Conservation (phyloP, 306 rosid species). For the Luffa acutangula region DNA sequence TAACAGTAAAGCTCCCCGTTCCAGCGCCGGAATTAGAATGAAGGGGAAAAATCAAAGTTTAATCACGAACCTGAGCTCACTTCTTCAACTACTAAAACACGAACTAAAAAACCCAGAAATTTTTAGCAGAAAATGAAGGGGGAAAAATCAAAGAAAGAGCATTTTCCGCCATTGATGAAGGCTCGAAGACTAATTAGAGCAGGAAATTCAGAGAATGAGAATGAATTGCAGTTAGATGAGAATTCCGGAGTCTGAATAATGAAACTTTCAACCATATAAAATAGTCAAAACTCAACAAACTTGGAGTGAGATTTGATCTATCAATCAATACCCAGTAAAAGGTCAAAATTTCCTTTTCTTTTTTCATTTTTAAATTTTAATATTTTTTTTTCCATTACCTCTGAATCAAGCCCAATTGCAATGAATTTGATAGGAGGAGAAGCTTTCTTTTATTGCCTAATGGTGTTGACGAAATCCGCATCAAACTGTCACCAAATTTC, state of each 20-base stretch:
- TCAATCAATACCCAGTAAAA: not conserved
- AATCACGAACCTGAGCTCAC: slow-evolving; percentile 25
- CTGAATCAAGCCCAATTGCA: slow-evolving; percentile 18
- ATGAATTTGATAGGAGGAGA: too few relatives aligned
- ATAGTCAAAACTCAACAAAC: not conserved
- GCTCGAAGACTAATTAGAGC: not conserved
- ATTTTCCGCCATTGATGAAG: slow-evolving; percentile 9
- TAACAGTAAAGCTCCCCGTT: too few relatives aligned
- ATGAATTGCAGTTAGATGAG: slow-evolving; percentile 32
- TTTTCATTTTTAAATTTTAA: not conserved
- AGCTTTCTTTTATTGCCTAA: too few relatives aligned
- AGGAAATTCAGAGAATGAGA: slow-evolving; percentile 12
- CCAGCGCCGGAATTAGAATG: too few relatives aligned
- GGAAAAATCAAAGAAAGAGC: not conserved
- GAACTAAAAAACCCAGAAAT: not conserved
- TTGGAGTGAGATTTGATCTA: not conserved
- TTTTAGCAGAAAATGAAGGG: not conserved
- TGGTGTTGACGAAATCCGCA: slow-evolving; percentile 51
- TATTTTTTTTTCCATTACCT: slow-evolving; percentile 25
- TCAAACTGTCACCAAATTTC: slow-evolving; percentile 31
- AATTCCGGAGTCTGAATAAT: not conserved
- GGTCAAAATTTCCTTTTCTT: slow-evolving; percentile 20
- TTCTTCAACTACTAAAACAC: not conserved
- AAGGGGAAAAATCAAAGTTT: too few relatives aligned
- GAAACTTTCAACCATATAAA: not conserved